phyloP scores from a whole-genome alignment of 768 basidiomycete species.

The Tylopilus vinaceipallidus region DNA sequence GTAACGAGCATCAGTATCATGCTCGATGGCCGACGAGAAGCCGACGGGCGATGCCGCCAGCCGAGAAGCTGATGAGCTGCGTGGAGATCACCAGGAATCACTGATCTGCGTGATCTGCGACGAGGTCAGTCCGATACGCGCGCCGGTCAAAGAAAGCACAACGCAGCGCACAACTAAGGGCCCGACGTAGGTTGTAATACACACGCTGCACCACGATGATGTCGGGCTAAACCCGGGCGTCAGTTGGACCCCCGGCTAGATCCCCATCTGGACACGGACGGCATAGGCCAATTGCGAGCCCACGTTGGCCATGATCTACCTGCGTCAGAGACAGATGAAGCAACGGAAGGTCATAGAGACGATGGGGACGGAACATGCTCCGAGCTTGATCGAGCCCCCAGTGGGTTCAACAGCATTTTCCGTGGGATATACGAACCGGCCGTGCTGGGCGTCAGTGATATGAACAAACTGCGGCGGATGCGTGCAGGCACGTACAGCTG shows the following conservation, averaged over 20 bases:
- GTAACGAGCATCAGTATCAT: conserved; percentile 74
- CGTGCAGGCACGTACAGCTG: too few species aligned
- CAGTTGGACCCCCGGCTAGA: too few species aligned
- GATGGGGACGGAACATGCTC: conserved; percentile 57
- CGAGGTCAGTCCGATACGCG: background rate
- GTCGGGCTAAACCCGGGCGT: conserved; percentile 52
- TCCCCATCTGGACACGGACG: conserved; percentile 25
- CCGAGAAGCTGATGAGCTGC: conserved; percentile 79
- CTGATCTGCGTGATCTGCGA: conserved; percentile 68
- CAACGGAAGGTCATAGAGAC: too few species aligned
- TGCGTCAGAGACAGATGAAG: too few species aligned
- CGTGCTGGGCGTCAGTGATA: conserved; percentile 55
- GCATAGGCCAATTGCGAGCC: conserved; percentile 67
- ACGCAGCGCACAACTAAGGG: conserved; percentile 49
- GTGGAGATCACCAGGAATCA: conserved; percentile 78
- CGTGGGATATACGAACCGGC: conserved; percentile 49
- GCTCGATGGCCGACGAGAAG: conserved; percentile 62
- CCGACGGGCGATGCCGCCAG: conserved; percentile 71
- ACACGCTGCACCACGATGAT: conserved; percentile 75
- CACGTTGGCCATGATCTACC: conserved; percentile 54
- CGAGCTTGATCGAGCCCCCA: conserved; percentile 76
- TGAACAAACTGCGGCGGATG: conserved; percentile 65
- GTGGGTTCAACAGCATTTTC: conserved; percentile 62
- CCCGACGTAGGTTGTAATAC: conserved; percentile 63
- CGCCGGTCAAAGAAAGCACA: conserved; percentile 1